Base-by-base conservation (phyloP, 1,284 basidiomycete genomes). In the Naganishia sp. region DNA sequence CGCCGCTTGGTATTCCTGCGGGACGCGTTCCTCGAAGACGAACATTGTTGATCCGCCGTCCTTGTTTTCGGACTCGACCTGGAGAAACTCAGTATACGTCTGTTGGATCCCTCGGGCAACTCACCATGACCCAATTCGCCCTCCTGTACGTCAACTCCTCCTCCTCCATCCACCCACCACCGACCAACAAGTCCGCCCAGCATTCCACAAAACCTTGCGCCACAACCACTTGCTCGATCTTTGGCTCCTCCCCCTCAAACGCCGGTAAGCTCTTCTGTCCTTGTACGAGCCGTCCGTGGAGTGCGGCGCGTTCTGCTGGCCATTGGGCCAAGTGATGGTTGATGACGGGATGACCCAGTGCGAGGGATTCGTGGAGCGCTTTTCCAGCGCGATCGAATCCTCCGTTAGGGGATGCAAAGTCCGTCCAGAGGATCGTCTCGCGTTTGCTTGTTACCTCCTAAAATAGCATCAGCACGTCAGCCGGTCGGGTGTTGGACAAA, bases 121-220 rank as follows among this genome's bases (percentile, higher is more conserved):
- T 80, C 74, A 93, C 92, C 81, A 95, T 73, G n/a, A 88, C 90
- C 90, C 91, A 94, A 74, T 90, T 90, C 69, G 90, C 90, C 72
- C 93, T 90, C 71, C 89, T 83, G 75, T 92, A 90, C 4, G 88
- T 82, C 70, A 87, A 83, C 73, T 91, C 90, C 3, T 82, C 83
- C 67, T 87, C 80, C 71, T 91, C 88, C 82, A 87, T 84, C 89
- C 89, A 90, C 0, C 87, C 88, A 25, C 87, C 86, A 33, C 90
- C 89, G 70, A 89, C 88, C 53, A 92, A 82, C 53, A 94, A 80
- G 77, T 94, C 92, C 72, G 88, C 90, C 79, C 92, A 94, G 33
- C 90, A 88, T 72, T 92, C 90, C 50, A 94, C 73, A 76, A 94
- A 94, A 0, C 89, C 85, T 77, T 93, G 91, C 75, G 94, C 92